A percentile compares a stretch with the other conserved stretches of the same genome.
Conservation (phyloP, 345 rosid species). For the Citrus inodora region DNA sequence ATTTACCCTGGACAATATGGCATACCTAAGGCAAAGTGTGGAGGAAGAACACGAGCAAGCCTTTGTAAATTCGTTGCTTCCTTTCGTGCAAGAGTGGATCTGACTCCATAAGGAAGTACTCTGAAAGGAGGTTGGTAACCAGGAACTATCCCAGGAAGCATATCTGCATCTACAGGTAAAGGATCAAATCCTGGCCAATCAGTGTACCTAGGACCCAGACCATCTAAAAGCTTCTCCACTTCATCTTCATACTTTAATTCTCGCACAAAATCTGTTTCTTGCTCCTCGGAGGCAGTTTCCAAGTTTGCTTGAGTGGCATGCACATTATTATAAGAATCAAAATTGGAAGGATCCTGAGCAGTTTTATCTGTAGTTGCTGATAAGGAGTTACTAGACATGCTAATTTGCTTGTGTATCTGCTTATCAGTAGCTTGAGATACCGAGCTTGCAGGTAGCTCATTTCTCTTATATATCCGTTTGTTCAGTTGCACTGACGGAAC, state of each 20-base stretch:
- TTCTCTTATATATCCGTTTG: conserved; percentile 47
- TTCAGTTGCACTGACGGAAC: conserved; percentile 42
- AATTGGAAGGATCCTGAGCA: conserved; percentile 15
- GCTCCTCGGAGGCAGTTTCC: conserved; percentile 22
- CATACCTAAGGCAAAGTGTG: conserved; percentile 92
- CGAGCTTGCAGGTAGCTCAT: conserved; percentile 26
- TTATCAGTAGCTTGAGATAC: conserved; percentile 33
- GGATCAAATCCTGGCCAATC: conserved; percentile 91
- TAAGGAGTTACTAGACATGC: conserved; percentile 23
- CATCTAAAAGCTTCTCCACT: conserved; percentile 68
- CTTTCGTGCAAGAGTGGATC: conserved; percentile 54
- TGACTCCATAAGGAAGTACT: conserved; percentile 87
- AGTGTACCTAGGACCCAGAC: conserved; percentile 81
- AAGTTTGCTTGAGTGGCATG: conserved; percentile 24
- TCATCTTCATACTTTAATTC: conserved; percentile 75
- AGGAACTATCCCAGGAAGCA: conserved; percentile 81
- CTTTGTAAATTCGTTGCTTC: conserved; percentile 77
- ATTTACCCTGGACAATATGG: conserved; percentile 1
- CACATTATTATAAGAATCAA: conserved; percentile 22
- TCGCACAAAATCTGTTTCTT: conserved; percentile 19
- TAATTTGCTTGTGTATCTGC: conserved; percentile 40
- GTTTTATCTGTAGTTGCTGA: conserved; percentile 24
- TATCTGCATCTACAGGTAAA: conserved; percentile 88
- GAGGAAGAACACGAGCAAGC: conserved; percentile 84
- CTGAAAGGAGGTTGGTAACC: conserved; percentile 87